Conservation (phyloP, 2,329 filamentous ascomycete species). For the Cladophialophora exuberans region DNA sequence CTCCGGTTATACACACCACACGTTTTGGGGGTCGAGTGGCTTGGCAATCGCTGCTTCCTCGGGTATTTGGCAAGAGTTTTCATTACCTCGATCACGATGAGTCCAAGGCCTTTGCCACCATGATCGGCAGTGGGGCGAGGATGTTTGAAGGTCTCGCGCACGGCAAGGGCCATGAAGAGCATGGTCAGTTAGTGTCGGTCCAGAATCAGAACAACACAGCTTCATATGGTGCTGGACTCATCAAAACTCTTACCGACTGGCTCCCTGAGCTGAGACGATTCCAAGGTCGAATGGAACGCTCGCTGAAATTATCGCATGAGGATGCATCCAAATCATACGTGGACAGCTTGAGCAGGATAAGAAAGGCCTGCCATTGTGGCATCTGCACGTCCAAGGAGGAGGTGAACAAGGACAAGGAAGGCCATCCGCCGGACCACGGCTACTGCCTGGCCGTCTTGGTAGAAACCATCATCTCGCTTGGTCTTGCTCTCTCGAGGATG, state of each 20-base stretch:
- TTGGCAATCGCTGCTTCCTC: conserved; percentile 31
- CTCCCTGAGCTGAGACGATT: conserved; percentile 28
- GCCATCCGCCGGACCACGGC: conserved; percentile 25
- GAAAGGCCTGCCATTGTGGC: conserved; percentile 27
- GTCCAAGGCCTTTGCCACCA: conserved; percentile 26
- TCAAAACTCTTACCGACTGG: conserved; percentile 29
- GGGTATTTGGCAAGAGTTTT: conserved; percentile 32
- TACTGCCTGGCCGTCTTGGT: conserved; percentile 31
- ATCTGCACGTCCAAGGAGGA: conserved; percentile 27
- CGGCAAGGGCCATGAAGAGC: conserved; percentile 26
- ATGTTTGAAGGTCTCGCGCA: conserved; percentile 29
- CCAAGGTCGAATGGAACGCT: conserved; percentile 30
- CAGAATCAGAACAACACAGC: conserved; percentile 28
- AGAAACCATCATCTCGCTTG: conserved; percentile 32
- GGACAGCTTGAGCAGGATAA: conserved; percentile 23
- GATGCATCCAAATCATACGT: conserved; percentile 27
- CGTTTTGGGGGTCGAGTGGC: conserved; percentile 29
- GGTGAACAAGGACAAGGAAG: conserved; percentile 22
- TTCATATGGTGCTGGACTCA: conserved; percentile 25
- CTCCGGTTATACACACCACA: conserved; percentile 23
- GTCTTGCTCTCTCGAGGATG: conserved; percentile 30
- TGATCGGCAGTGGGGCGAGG: conserved; percentile 29
- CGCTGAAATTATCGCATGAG: conserved; percentile 26
- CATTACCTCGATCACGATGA: conserved; percentile 30
- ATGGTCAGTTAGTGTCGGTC: conserved; percentile 23